Evolutionary conservation across 441 rosid species (phyloP).

Genomic region (Metrosideros polymorpha): DNA sequence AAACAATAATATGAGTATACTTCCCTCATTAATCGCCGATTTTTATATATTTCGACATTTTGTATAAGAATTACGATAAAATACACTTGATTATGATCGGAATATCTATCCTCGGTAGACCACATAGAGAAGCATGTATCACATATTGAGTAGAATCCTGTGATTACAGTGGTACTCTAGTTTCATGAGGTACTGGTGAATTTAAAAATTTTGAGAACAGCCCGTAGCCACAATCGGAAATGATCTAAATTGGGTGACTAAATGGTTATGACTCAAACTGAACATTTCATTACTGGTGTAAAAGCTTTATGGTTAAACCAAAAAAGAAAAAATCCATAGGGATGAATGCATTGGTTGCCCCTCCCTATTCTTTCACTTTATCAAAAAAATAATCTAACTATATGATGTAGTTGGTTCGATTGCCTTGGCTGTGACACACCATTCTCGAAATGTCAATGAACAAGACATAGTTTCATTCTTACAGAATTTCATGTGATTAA

Average conservation of each 20-base stretch:
- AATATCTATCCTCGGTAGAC: background rate
- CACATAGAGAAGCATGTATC: background rate
- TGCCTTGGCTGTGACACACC: background rate
- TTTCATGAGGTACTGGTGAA: background rate
- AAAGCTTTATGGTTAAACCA: background rate
- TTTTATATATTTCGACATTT: background rate
- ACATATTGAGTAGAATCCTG: background rate
- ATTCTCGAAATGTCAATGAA: background rate
- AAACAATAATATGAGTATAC: background rate
- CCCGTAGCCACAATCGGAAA: background rate
- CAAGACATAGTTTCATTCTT: background rate
- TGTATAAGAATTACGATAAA: background rate
- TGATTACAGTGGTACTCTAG: background rate
- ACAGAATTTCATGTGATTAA: background rate
- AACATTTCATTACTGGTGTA: accelerated
- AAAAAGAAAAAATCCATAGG: background rate
- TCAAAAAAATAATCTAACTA: background rate
- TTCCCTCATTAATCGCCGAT: background rate
- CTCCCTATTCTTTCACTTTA: background rate
- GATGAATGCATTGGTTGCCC: background rate
- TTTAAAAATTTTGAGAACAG: background rate
- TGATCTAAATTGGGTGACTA: background rate
- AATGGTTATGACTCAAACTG: background rate
- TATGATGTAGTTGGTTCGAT: background rate
- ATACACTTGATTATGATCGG: background rate